phyloP scores from a whole-genome alignment of 805 yeast genomes.

The Candida sonorensis region DNA sequence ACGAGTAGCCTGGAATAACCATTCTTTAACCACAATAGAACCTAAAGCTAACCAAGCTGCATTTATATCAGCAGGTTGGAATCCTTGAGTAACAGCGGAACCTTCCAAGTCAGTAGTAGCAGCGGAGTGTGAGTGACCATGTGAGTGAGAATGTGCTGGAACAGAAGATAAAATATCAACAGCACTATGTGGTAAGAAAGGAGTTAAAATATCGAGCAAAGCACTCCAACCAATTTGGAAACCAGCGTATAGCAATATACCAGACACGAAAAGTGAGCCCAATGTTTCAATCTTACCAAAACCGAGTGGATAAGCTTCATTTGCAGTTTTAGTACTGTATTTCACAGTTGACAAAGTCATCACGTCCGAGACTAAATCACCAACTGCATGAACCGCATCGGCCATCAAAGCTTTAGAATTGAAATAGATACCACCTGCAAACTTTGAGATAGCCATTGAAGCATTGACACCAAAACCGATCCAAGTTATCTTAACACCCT shows the following conservation, averaged over 20 bases:
- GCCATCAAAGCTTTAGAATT: conserved; percentile 94
- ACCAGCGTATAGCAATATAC: conserved; percentile 81
- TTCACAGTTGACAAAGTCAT: conserved; percentile 86
- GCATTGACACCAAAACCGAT: conserved; percentile 80
- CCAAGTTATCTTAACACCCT: conserved; percentile 92
- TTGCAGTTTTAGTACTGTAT: conserved; percentile 56
- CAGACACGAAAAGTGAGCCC: conserved; percentile 85
- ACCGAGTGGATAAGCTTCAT: conserved; percentile 67
- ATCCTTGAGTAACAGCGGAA: conserved; percentile 13
- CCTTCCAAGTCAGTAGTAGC: conserved; percentile 26
- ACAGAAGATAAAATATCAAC: conserved; percentile 46
- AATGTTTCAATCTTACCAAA: conserved; percentile 90
- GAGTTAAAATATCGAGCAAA: conserved; percentile 58
- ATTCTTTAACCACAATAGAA: conserved; percentile 80
- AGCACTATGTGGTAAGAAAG: conserved; percentile 54
- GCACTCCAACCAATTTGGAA: conserved; percentile 87
- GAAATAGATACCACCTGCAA: conserved; percentile 83
- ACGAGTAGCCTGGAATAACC: conserved; percentile 78
- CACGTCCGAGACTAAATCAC: conserved; percentile 86
- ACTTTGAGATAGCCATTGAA: conserved; percentile 81
- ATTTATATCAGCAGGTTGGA: conserved; percentile 59
- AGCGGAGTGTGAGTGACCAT: conserved; percentile 36
- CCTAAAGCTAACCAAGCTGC: conserved; percentile 97
- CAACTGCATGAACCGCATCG: conserved; percentile 88
- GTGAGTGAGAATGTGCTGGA: conserved; percentile 50